Conservation (phyloP, 1,284 basidiomycete species). For the Trametes polyzona region DNA sequence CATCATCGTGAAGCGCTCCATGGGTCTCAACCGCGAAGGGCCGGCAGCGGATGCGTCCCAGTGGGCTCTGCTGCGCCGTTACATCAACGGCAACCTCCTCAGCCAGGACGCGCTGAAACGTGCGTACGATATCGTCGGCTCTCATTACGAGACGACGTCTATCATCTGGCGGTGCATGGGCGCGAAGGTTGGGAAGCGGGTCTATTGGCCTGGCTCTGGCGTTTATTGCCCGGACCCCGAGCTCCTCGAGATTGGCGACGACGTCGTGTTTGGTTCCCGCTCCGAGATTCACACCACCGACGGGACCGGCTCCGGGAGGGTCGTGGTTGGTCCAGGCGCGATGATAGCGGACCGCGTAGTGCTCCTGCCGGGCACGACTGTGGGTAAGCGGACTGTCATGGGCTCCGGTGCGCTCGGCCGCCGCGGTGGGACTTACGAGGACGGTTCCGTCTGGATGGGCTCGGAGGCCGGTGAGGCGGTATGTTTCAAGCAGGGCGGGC, state of each 20-base stretch:
- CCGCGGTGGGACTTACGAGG: conserved; percentile 43
- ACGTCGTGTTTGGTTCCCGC: conserved; percentile 52
- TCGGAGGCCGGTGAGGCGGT: conserved; percentile 44
- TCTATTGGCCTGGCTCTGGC: conserved; percentile 54
- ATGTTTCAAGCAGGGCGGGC: conserved; percentile 22
- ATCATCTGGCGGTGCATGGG: conserved; percentile 48
- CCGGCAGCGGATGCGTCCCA: conserved; percentile 35
- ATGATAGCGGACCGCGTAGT: conserved; percentile 55
- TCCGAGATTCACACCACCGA: conserved; percentile 50
- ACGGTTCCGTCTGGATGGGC: conserved; percentile 51
- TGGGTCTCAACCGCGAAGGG: conserved; percentile 44
- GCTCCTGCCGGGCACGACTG: conserved; percentile 45
- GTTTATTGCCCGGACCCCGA: conserved; percentile 50
- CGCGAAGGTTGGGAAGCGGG: conserved; percentile 47
- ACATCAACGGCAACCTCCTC: conserved; percentile 43
- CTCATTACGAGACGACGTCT: conserved; percentile 48
- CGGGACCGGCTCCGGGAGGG: conserved; percentile 42
- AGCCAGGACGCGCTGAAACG: conserved; percentile 41
- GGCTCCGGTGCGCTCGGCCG: conserved; percentile 49
- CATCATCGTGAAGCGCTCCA: conserved; percentile 44
- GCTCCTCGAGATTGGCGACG: conserved; percentile 49
- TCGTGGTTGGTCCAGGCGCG: conserved; percentile 45
- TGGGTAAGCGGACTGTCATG: conserved; percentile 48
- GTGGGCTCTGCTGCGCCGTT: conserved; percentile 40
- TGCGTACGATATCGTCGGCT: conserved; percentile 46